phyloP scores from a whole-genome alignment of 2,329 filamentous ascomycete species.

The Pseudogymnoascus sp. region DNA sequence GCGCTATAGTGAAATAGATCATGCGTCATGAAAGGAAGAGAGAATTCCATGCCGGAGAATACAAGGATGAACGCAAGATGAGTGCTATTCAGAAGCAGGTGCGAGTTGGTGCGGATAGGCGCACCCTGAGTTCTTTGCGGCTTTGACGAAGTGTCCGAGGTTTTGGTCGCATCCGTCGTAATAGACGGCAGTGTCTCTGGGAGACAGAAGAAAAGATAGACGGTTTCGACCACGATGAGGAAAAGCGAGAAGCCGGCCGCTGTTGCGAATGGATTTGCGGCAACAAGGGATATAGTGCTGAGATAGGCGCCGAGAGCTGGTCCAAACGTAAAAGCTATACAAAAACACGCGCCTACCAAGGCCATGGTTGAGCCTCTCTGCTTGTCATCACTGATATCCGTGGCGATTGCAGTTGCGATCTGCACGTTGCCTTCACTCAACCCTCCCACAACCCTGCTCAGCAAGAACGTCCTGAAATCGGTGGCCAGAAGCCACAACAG shows the following conservation, averaged over 20 bases:
- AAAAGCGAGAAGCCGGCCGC: slow-evolving; percentile 82
- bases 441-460: slow-evolving; percentile 86
- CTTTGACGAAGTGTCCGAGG: background rate
- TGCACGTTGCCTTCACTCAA: slow-evolving; percentile 96
- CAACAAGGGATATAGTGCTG: slow-evolving; percentile 67
- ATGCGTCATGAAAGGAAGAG: slow-evolving; percentile 93
- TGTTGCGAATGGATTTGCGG: slow-evolving; percentile 86
- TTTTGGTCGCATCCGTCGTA: background rate
- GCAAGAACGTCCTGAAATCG: slow-evolving; percentile 92
- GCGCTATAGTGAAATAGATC: slow-evolving; percentile 82
- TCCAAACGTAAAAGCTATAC: slow-evolving; percentile 93
- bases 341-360: slow-evolving; percentile 92
- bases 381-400: slow-evolving; percentile 83
- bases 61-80: slow-evolving; percentile 92
- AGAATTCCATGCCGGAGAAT: slow-evolving; percentile 98
- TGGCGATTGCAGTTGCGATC: slow-evolving; percentile 90
- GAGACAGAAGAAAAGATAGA: slow-evolving; percentile 76
- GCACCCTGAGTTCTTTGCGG: slow-evolving; percentile 20
- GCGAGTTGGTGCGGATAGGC: slow-evolving; percentile 63
- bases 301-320: slow-evolving; percentile 86
- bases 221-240: slow-evolving; percentile 77
- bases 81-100: slow-evolving; percentile 70
- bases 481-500: slow-evolving; percentile 88
- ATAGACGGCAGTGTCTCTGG: slow-evolving; percentile 73
- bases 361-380: slow-evolving; percentile 90